These are phyloP conservation scores for Withania somnifera DNA, from an alignment of 305 asterid species.

Conservation along the genomic window DNA sequence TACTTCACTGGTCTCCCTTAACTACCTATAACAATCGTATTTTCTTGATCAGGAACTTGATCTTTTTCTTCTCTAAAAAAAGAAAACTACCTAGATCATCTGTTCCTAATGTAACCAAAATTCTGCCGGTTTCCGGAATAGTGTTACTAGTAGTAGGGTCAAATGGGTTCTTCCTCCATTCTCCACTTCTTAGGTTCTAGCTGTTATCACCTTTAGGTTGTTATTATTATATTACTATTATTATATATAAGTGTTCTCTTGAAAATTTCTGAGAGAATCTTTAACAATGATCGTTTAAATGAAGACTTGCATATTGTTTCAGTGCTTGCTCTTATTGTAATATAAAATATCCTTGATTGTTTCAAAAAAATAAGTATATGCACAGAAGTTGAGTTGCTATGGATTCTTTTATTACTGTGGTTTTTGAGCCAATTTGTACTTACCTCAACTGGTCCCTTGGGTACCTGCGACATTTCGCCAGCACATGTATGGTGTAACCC, in stretches of 20 bases:
- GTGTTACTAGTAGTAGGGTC: neutral
- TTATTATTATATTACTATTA: too few relatives aligned
- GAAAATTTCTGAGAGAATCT: neutral
- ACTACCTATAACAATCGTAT: neutral
- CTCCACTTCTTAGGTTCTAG: neutral
- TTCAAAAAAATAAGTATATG: neutral
- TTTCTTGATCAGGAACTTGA: too few relatives aligned
- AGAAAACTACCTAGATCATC: neutral
- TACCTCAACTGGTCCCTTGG: neutral
- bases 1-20: neutral
- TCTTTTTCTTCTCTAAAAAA: too few relatives aligned
- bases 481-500: neutral
- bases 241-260: neutral
- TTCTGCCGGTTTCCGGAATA: neutral
- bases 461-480: neutral
- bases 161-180: neutral
- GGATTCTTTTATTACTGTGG: neutral
- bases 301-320: neutral
- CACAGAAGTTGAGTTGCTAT: neutral
- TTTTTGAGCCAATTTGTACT: neutral
- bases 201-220: neutral
- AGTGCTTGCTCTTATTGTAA: neutral
- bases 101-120: neutral
- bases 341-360: neutral
- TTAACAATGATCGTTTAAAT: neutral